A percentile compares a stretch with the other conserved stretches of the same genome.
Evolutionary conservation across 805 yeast species (phyloP).

Genomic region (Saccharomycopsis oosterbeekiorum): DNA sequence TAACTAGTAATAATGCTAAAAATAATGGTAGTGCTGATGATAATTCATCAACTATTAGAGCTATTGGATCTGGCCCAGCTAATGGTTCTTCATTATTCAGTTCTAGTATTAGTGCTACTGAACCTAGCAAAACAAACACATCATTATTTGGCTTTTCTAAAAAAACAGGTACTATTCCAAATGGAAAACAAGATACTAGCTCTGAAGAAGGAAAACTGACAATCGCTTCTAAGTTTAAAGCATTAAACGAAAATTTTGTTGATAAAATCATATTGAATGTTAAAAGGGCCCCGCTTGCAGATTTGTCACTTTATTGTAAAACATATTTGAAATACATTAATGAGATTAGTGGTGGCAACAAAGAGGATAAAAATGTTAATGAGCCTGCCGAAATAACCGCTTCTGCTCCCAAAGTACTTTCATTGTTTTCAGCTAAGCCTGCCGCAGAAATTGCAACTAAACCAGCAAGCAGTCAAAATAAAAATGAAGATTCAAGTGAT

Average conservation of each 20-base stretch:
- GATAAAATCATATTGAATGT: constrained; percentile 3
- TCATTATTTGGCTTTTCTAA: background rate
- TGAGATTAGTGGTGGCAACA: constrained; percentile 8
- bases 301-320: constrained; percentile 15
- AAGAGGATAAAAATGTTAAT: background rate
- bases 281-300: constrained; percentile 17
- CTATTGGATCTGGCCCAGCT: background rate
- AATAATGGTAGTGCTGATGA: background rate
- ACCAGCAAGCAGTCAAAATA: background rate
- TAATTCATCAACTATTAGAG: background rate
- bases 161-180: background rate
- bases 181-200: background rate
- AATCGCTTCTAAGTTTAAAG: constrained; percentile 18
- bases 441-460: background rate
- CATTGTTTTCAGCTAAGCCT: background rate
- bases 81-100: background rate
- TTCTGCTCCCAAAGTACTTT: background rate
- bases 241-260: constrained; percentile 18
- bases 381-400: background rate
- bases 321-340: constrained; percentile 16
- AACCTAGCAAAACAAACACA: background rate
- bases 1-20: background rate
- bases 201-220: background rate
- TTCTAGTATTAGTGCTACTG: background rate
- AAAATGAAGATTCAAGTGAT: background rate